A percentile compares a stretch with the other conserved stretches of the same genome.
Evolutionary conservation across 2,329 filamentous ascomycete species (phyloP).

Genomic region (Davidsoniella eucalypti): DNA sequence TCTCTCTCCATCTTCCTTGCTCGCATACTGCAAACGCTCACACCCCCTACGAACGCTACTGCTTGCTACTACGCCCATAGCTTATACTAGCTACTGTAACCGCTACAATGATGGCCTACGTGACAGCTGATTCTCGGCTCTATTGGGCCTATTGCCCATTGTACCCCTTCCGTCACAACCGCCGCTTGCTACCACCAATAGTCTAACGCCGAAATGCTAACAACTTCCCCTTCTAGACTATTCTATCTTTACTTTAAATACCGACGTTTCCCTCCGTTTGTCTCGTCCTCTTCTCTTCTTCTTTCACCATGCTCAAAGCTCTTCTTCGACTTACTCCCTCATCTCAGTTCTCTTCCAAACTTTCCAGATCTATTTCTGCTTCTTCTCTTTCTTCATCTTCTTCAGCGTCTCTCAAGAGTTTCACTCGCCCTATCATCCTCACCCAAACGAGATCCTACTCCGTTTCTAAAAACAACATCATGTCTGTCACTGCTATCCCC

Average conservation of each 20-base stretch:
- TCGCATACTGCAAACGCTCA: too few species aligned
- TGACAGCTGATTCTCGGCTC: conserved; percentile 1
- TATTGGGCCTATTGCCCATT: too few species aligned
- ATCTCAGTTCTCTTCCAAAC: not conserved
- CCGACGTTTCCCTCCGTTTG: conserved; percentile 6
- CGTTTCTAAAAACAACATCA: conserved; percentile 15
- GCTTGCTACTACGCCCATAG: not conserved
- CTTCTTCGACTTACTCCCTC: conserved; percentile 1
- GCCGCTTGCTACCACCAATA: not conserved
- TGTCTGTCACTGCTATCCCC: conserved; percentile 16
- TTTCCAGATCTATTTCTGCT: not conserved
- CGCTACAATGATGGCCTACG: not conserved
- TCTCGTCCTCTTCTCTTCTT: not conserved
- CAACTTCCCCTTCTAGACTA: not conserved
- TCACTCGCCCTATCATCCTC: not conserved
- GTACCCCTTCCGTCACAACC: too few species aligned
- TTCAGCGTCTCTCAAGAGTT: not conserved
- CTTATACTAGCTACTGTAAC: not conserved
- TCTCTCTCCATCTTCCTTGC: too few species aligned
- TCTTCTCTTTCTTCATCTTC: conserved; percentile 1
- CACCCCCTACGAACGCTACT: not conserved
- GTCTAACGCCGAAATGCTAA: not conserved
- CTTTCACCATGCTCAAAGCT: conserved; percentile 8
- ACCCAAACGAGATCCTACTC: not conserved
- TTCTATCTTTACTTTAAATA: conserved; percentile 7